Evolutionary conservation across 495 filamentous ascomycete species (phyloP).

Genomic region (Tricharina praecox): DNA sequence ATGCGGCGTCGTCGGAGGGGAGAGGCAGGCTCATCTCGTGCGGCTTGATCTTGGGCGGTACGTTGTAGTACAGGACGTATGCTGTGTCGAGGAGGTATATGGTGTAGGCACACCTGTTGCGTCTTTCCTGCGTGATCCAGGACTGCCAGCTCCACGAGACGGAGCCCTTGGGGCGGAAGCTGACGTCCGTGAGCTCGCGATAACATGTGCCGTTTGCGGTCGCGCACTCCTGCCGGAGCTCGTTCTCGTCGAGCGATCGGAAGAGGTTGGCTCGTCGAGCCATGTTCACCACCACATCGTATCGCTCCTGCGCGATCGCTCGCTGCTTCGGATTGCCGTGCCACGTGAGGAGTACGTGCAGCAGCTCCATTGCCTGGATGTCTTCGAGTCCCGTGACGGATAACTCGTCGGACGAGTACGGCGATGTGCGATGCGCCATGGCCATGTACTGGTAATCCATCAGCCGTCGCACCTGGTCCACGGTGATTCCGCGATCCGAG

Average conservation of each 20-base stretch:
- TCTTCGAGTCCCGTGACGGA: constrained; percentile 35
- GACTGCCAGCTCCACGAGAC: constrained; percentile 33
- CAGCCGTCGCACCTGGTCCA: constrained; percentile 40
- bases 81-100: constrained; percentile 42
- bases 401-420: neutral
- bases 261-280: constrained; percentile 36
- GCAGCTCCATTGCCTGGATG: constrained; percentile 41
- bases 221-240: neutral
- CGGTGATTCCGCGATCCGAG: constrained; percentile 35
- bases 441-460: constrained; percentile 32
- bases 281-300: constrained; percentile 36
- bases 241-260: constrained; percentile 16
- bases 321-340: constrained; percentile 44
- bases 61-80: constrained; percentile 49
- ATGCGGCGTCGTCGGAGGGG: constrained; percentile 49
- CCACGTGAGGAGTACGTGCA: constrained; percentile 43
- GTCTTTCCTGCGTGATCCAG: constrained; percentile 54
- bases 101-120: constrained; percentile 42
- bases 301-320: constrained; percentile 36
- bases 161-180: neutral
- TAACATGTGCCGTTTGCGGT: constrained; percentile 26
- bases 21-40: constrained; percentile 42
- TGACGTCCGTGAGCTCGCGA: constrained; percentile 24
- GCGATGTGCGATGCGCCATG: constrained; percentile 3
- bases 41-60: constrained; percentile 37